Base-by-base conservation (phyloP, 2,329 filamentous ascomycete genomes). In the Westerdykella sp. region DNA sequence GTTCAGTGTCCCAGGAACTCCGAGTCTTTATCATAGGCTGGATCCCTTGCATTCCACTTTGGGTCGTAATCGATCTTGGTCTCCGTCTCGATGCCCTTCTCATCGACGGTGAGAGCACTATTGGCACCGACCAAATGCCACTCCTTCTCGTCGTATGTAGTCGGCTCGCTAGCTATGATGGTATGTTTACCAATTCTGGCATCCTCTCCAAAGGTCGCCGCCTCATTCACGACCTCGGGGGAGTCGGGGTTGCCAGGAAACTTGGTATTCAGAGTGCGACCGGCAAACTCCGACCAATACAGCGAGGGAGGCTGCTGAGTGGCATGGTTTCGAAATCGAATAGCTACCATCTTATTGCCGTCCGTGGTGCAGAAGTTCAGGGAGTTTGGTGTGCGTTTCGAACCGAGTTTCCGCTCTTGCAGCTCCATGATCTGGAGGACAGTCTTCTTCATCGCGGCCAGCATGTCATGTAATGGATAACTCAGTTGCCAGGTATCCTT, bases 341-440 rank as follows among this genome's bases (percentile, higher is more conserved):
- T 72, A 2, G 75, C 73, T 10, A 78, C 62, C 18, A 79, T 59
- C 39, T 69, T 69, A 1, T 55, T 51, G 16, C 76, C 75, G 45
- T 78, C 75, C 1, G 75, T 77, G 5, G 69, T 66, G 49, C 70
- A 73, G 45, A 79, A 68, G 43, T 79, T 79, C 22, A 78, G 64
- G 31, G 69, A 72, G 46, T 74, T 77, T 1, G 74, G 73, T 4
- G 62, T 60, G 5, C 68, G 67, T 10, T 60, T 57, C 13, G 65
- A 58, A 1, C 71, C 72, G 1, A 75, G 60, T 1, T 59, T 59
- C 5, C 55, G 41, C 16, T 69, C 62, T 50, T 79, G 76, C 2
- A 77, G 58, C 5, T 62, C 49, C 28, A 77, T 64, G 37, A 77
- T 66, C n/a, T 67, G 57, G 9, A 73, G 58, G 7, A 77, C 60